phyloP scores from a whole-genome alignment of 345 rosid species.

The Salix purpurea region DNA sequence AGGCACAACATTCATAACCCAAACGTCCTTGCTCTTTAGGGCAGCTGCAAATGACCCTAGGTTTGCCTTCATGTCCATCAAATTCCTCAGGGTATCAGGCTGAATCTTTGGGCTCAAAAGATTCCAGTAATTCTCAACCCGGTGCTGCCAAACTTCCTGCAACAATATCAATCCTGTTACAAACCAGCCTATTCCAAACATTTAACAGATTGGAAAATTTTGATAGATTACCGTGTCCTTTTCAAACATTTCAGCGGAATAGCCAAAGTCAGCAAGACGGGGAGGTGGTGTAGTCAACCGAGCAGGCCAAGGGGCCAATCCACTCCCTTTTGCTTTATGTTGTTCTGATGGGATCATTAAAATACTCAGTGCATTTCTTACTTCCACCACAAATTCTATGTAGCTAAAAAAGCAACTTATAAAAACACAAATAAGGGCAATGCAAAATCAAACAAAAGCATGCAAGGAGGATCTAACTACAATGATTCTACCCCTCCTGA shows the following conservation, averaged over 20 bases:
- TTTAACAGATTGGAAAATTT: neutral
- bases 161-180: neutral
- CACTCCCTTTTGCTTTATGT: constrained; percentile 75
- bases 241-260: constrained; percentile 66
- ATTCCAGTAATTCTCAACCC: constrained; percentile 78
- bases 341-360: constrained; percentile 47
- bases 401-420: neutral
- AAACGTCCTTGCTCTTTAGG: constrained; percentile 71
- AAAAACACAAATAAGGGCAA: neutral
- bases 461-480: neutral
- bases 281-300: constrained; percentile 81
- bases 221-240: constrained; percentile 64
- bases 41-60: constrained; percentile 94
- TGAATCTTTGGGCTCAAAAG: constrained; percentile 69
- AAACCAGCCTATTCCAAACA: constrained; percentile 13
- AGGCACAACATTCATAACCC: constrained; percentile 93
- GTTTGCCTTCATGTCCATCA: constrained; percentile 98
- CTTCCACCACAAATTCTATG: neutral
- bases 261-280: constrained; percentile 88
- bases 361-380: constrained; percentile 3
- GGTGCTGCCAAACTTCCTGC: constrained; percentile 72
- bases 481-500: neutral
- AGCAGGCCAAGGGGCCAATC: constrained; percentile 98
- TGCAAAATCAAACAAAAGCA: neutral
- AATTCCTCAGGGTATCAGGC: constrained; percentile 65